A percentile compares a stretch with the other conserved stretches of the same genome.
phyloP scores from a whole-genome alignment of 257 asterid genomes.

The Solanum verrucosum region DNA sequence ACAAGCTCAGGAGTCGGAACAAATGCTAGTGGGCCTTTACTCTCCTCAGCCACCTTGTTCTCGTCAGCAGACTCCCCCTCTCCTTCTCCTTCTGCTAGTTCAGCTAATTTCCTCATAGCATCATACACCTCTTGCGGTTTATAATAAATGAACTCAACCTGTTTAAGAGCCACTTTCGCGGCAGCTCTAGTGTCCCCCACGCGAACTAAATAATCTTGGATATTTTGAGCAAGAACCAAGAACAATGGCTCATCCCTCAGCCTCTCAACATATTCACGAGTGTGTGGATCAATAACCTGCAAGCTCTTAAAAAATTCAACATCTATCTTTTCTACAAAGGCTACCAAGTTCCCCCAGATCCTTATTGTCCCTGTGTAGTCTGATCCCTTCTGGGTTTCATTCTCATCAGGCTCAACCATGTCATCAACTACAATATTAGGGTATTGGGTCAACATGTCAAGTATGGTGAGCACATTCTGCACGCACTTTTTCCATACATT shows the following conservation, averaged over 20 bases:
- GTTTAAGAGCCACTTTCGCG: slow-evolving; percentile 86
- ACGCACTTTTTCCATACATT: slow-evolving; percentile 91
- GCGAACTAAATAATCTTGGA: slow-evolving; percentile 67
- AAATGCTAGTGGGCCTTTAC: slow-evolving; percentile 52
- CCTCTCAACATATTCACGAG: slow-evolving; percentile 89
- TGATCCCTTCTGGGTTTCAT: slow-evolving; percentile 84
- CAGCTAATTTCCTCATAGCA: slow-evolving; percentile 87
- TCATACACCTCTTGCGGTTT: slow-evolving; percentile 94
- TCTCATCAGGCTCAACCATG: slow-evolving; percentile 79
- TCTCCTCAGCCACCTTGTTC: slow-evolving; percentile 43
- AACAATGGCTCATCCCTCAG: slow-evolving; percentile 83
- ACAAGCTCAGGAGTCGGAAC: slow-evolving; percentile 71
- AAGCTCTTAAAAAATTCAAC: slow-evolving; percentile 82
- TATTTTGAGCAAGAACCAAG: slow-evolving; percentile 75
- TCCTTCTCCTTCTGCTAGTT: slow-evolving; percentile 28
- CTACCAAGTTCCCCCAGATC: slow-evolving; percentile 92
- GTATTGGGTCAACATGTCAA: slow-evolving; percentile 69
- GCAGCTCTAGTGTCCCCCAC: slow-evolving; percentile 67
- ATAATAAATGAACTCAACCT: slow-evolving; percentile 80
- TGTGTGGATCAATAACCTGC: slow-evolving; percentile 96
- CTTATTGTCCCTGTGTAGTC: slow-evolving; percentile 56
- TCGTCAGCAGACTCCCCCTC: slow-evolving; percentile 52
- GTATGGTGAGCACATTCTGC: slow-evolving; percentile 56
- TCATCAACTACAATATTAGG: slow-evolving; percentile 88
- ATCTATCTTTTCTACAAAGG: slow-evolving; percentile 83